Conservation (phyloP, 257 asterid species). For the Craterostigma plantagineum region DNA sequence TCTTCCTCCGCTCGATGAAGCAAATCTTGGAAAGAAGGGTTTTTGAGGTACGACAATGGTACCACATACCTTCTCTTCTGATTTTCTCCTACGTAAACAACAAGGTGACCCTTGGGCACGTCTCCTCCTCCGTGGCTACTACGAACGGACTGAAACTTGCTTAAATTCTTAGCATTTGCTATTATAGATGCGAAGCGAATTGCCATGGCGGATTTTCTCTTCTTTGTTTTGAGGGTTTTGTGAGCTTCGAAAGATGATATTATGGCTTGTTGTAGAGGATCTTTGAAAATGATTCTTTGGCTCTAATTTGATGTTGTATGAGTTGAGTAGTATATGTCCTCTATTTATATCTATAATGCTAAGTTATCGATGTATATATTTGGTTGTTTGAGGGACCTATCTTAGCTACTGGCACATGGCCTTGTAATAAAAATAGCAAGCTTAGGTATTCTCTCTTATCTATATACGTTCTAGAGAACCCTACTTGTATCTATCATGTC, state of each 20-base stretch:
- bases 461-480: no score
- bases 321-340: no score
- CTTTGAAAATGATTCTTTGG: constrained; percentile 1
- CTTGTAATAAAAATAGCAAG: no score
- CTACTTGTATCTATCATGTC: no score
- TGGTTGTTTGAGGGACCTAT: no score
- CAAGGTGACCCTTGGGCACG: constrained; percentile 32
- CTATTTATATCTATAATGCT: no score
- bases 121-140: constrained; percentile 11
- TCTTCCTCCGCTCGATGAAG: constrained; percentile 27
- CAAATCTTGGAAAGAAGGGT: constrained; percentile 30
- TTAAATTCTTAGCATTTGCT: constrained; percentile 21
- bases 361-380: no score
- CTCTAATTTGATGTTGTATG: background rate
- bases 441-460: no score
- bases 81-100: constrained; percentile 21
- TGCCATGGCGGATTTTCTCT: constrained; percentile 15
- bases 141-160: constrained; percentile 23
- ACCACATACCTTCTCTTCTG: constrained; percentile 25
- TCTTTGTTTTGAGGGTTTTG: background rate
- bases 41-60: constrained; percentile 31
- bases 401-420: no score
- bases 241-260: background rate
- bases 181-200: constrained; percentile 21
- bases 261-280: constrained; percentile 5